Evolutionary conservation across 108 stramenopile species (phyloP), one percentile per base, ranked within the genome.

Genomic region (Parietichytrium sp.): DNA sequence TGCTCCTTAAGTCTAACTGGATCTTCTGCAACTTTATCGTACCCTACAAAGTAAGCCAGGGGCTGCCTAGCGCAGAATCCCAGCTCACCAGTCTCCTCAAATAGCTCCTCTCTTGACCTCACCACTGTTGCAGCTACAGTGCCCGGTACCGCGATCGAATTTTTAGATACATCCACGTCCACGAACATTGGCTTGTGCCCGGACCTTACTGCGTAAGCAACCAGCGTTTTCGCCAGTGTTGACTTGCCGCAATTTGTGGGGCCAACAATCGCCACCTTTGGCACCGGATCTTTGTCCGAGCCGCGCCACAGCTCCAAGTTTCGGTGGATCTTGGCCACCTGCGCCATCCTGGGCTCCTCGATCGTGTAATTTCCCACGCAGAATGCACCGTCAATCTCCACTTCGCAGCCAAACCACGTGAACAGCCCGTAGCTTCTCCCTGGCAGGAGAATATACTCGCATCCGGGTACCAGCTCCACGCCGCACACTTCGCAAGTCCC

Each of bases 341-440:
- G 38, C 10, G 61, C 61, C 61, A 72, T 72, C 38, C 38, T 33
- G 38, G 61, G 36, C 42, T 72, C 61, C 42, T 72, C 61, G 42
- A 42, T 45, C 16, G 45, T 42, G 33, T 72, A 72, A 7, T 45
- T 25, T n/a, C 61, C 61, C 38, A 42, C 25, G 61, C 61, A 72
- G 20, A 72, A 72, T 33, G 4, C 13, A 8, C 45, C 61, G 2
- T 72, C 61, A 10, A 72, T 8, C 38, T 72, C 61, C 38, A 72
- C 61, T 25, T 72, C 61, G 61, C 61, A 72, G 6, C 61, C 61
- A 20, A 45, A 45, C 61, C 61, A 72, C 20, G 61, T 72, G 20
- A 72, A 72, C n/a, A 72, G 10, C n/a, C 61, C 61, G 20, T 72
- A 72, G 61, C 61, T 72, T 10, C 61, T 33, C 15, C 61, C 61